These are phyloP conservation scores for Celoporthe dispersa DNA, from an alignment of 2,329 filamentous ascomycete genomes.

Conservation along the genomic window DNA sequence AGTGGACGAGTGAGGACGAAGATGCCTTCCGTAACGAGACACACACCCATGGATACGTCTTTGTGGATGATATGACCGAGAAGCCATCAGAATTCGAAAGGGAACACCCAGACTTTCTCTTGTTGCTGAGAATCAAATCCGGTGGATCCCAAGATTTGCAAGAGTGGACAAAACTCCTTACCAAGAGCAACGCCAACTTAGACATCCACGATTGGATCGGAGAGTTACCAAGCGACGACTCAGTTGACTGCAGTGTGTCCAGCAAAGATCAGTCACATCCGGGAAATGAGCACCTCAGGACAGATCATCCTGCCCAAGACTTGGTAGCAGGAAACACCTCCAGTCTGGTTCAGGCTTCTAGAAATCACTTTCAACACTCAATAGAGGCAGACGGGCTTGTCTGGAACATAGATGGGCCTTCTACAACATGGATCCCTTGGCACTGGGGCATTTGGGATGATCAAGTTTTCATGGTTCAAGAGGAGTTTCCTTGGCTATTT, in stretches of 20 bases:
- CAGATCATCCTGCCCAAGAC: no score
- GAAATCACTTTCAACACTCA: no score
- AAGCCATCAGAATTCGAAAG: background rate
- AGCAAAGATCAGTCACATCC: background rate
- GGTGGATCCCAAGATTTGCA: fast-evolving
- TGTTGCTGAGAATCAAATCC: fast-evolving
- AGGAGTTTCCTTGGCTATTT: background rate
- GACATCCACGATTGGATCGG: background rate
- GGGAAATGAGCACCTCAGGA: background rate
- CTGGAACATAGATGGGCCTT: background rate
- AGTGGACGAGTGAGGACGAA: conserved; percentile 4
- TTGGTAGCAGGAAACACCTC: background rate
- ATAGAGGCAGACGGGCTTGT: background rate
- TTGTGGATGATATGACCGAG: conserved; percentile 9
- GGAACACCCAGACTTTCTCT: fast-evolving
- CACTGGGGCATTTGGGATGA: background rate
- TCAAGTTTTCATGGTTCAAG: background rate
- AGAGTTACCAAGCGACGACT: background rate
- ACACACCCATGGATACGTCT: fast-evolving
- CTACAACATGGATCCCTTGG: background rate
- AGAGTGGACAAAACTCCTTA: background rate
- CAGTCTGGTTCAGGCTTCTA: background rate
- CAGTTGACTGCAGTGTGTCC: background rate
- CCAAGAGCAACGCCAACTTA: background rate
- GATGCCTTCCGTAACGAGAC: background rate